phyloP scores from a whole-genome alignment of 768 basidiomycete genomes.

The Naganishia vishniacii region DNA sequence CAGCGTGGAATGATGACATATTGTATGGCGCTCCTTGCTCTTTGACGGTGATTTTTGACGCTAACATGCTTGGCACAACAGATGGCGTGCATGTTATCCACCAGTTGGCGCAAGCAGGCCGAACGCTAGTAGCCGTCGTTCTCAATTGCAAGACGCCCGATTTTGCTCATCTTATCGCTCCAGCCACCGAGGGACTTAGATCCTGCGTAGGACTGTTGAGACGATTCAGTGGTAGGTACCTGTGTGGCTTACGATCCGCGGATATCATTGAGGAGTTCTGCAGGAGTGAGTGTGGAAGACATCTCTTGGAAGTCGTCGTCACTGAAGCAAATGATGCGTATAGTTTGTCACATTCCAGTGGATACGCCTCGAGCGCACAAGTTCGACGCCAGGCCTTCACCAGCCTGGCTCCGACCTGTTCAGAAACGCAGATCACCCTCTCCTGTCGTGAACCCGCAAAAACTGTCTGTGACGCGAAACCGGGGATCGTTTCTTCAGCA shows the following conservation, averaged over 20 bases:
- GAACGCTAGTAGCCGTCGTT: conserved; percentile 79
- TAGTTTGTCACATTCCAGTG: conserved; percentile 82
- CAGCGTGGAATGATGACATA: conserved; percentile 88
- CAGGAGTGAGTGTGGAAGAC: conserved; percentile 56
- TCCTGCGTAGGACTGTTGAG: conserved; percentile 81
- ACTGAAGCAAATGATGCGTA: conserved; percentile 46
- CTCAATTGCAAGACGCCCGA: conserved; percentile 79
- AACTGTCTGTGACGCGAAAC: conserved; percentile 6
- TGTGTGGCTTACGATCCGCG: conserved; percentile 82
- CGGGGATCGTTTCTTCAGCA: conserved; percentile 13
- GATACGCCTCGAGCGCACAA: conserved; percentile 57
- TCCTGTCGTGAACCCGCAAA: conserved; percentile 30
- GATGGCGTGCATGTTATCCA: conserved; percentile 94
- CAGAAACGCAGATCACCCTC: conserved; percentile 54
- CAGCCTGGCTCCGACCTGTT: conserved; percentile 85
- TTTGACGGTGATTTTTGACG: no score
- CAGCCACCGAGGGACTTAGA: conserved; percentile 75
- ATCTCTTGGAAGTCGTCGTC: conserved; percentile 35
- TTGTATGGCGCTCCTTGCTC: conserved; percentile 57
- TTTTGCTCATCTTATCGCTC: conserved; percentile 68
- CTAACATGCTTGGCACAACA: conserved; percentile 44
- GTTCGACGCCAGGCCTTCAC: conserved; percentile 51
- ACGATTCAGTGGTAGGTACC: conserved; percentile 83
- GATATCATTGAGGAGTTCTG: conserved; percentile 95
- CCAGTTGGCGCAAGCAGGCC: conserved; percentile 86